Percentiles rank a stretch among this genome's conserved stretches.
phyloP scores from a whole-genome alignment of 495 filamentous ascomycete species.

The Bathelium albidoporum region DNA sequence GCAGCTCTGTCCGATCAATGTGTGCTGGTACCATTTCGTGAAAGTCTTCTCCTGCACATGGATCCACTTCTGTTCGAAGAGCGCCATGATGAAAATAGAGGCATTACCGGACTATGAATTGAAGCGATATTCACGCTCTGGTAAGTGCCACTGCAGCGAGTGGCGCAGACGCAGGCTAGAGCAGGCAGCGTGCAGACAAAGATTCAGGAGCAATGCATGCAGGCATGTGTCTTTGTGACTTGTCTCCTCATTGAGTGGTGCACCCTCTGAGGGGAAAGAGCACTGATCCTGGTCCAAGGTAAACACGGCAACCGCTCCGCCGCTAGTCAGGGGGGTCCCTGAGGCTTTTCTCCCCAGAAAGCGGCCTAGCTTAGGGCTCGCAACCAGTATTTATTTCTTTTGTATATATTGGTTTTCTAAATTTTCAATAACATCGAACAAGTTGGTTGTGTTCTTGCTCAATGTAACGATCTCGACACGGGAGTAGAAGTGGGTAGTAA shows the following conservation, averaged over 20 bases:
- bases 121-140: background rate
- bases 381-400: no score
- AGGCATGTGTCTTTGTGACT: background rate
- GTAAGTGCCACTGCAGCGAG: background rate
- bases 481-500: no score
- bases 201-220: background rate
- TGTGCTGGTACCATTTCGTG: conserved; percentile 68
- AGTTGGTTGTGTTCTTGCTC: no score
- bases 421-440: background rate
- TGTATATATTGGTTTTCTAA: no score
- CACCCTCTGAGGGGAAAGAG: background rate
- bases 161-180: background rate
- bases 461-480: no score
- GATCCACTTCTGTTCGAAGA: conserved; percentile 82
- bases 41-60: conserved; percentile 99
- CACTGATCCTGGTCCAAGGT: background rate
- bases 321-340: background rate
- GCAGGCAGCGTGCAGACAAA: background rate
- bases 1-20: no score
- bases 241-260: no score
- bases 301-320: conserved; percentile 3
- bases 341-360: background rate
- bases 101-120: background rate
- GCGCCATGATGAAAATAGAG: conserved; percentile 38
- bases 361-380: background rate